A percentile compares a stretch with the other conserved stretches of the same genome.
Conservation (phyloP, 805 yeast species). For the Phaffomyces antillensis region DNA sequence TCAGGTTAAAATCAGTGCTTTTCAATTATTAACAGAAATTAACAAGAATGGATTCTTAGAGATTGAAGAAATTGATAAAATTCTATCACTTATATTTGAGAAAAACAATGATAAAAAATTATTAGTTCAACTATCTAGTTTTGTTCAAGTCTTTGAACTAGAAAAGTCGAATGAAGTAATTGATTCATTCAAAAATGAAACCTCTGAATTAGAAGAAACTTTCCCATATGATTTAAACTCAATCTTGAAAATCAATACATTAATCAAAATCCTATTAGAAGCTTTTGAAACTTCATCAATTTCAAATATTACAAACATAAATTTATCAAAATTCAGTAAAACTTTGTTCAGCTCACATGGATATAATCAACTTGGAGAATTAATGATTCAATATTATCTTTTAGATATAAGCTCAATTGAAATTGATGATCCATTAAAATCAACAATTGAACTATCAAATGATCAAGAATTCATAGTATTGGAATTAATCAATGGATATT, state of each 20-base stretch:
- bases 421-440: conserved; percentile 25
- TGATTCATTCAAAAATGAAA: conserved; percentile 28
- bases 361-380: conserved; percentile 27
- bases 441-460: conserved; percentile 23
- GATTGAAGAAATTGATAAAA: conserved; percentile 42
- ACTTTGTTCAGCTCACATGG: conserved; percentile 23
- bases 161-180: conserved; percentile 31
- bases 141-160: conserved; percentile 38
- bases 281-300: conserved; percentile 14
- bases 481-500: conserved; percentile 35
- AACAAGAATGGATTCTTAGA: conserved; percentile 57
- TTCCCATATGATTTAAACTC: conserved; percentile 24
- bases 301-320: conserved; percentile 7
- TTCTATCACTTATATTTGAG: conserved; percentile 38
- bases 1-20: conserved; percentile 45
- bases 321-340: conserved; percentile 23
- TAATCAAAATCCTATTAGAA: conserved; percentile 25
- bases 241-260: conserved; percentile 22
- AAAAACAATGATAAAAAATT: conserved; percentile 21
- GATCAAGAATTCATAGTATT: conserved; percentile 26
- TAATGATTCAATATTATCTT: conserved; percentile 33
- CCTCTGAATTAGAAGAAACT: conserved; percentile 21
- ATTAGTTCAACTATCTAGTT: conserved; percentile 45
- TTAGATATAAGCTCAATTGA: conserved; percentile 36
- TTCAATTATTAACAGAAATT: conserved; percentile 48